Base-by-base conservation (phyloP, 805 yeast genomes). In the Candida loeiensis region DNA sequence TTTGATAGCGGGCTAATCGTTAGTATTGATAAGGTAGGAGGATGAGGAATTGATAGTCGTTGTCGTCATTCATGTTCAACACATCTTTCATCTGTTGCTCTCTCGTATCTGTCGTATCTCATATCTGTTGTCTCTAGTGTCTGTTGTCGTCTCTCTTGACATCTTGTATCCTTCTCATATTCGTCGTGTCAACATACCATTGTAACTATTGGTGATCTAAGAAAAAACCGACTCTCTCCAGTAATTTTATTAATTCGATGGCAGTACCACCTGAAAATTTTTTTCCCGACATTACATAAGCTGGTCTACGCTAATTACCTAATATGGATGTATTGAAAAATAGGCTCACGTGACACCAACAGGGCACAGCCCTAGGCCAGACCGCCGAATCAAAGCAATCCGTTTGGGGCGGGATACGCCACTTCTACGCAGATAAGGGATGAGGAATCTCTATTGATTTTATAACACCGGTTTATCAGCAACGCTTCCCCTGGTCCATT, bases 1-100 rank as follows among this genome's bases (percentile, higher is more conserved):
- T 76, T 86, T 91, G 70, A 89, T 76, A 70, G 86, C 90, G 74
- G 91, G 89, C 93, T 82, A 34, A 33, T 37, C 32, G 62, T 57
- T 57, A 56, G 61, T 57, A 56, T 25, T 6, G 9, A 25, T 11
- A n/a, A n/a, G n/a, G n/a, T n/a, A n/a, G n/a, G n/a, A n/a, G n/a
- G n/a, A n/a, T n/a, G n/a, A n/a, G n/a, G n/a, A n/a, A n/a, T n/a
- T n/a, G n/a, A n/a, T n/a, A n/a, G n/a, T n/a, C n/a, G n/a, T n/a
- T n/a, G n/a, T n/a, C n/a, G n/a, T n/a, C n/a, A n/a, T n/a, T n/a
- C n/a, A n/a, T n/a, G n/a, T n/a, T n/a, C n/a, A n/a, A n/a, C n/a
- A n/a, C n/a, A n/a, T n/a, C n/a, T n/a, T n/a, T n/a, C n/a, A n/a
- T n/a, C n/a, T n/a, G n/a, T n/a, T n/a, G n/a, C n/a, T n/a, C n/a